Base-by-base conservation (phyloP, 2,329 filamentous ascomycete genomes). In the Aureobasidium melanogenum region DNA sequence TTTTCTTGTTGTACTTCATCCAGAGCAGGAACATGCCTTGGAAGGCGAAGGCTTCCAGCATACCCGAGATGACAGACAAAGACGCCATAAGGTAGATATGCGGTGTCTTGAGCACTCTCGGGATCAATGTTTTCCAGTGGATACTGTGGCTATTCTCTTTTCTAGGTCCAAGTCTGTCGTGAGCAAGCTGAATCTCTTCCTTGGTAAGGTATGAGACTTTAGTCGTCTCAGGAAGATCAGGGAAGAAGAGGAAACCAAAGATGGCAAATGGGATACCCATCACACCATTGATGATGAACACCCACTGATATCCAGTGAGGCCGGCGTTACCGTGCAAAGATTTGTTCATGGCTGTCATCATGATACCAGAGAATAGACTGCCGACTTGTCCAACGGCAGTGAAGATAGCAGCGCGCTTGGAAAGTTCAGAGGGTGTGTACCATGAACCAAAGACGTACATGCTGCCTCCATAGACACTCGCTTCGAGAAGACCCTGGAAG, bases 361-460 rank as follows among this genome's bases (percentile, higher is more conserved):
- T 80, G 69, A 85, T 84, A 1, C 84, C 84, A 17, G 80, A 79
- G 57, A 86, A 82, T 77, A 86, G 81, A 0, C 80, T 84, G 0
- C 83, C 84, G 0, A 81, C 82, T 1, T 85, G 73, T 0, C 83
- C 83, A 1, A 80, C 82, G 0, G 81, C 79, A 1, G 82, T 84
- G 69, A 86, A 86, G 59, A 87, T 80, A 5, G 82, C 83, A 34
- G 76, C 81, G 5, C 84, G 77, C 69, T 86, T 86, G 5, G 82
- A 84, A 0, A 86, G 78, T 69, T 86, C 84, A 15, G 75, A 73
- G 54, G 79, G 77, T 0, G 78, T 84, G 67, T 85, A 86, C 84
- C 84, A 86, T 0, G 79, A 80, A 1, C 83, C 82, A 0, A 85
- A 46, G 12, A 62, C 61, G 32, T 62, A 62, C 71, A 77, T 76